Evolutionary conservation across 495 filamentous ascomycete genomes (phyloP).

Genomic region (Neurospora sp.): DNA sequence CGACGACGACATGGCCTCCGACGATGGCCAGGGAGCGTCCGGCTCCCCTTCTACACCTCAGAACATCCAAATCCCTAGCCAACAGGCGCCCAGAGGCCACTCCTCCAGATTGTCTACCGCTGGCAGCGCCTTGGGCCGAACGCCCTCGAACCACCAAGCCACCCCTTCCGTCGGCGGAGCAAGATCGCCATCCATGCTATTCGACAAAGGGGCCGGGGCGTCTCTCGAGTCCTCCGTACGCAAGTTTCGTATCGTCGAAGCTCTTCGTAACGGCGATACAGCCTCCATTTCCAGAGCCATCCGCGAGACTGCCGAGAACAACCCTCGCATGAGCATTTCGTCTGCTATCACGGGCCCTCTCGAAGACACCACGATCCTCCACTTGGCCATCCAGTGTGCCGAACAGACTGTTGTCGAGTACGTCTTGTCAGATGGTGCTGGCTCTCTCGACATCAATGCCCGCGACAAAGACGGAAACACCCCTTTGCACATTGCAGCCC

Average conservation of each 20-base stretch:
- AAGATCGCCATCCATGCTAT: constrained; percentile 16
- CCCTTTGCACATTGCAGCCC: constrained; percentile 77
- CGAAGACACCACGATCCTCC: constrained; percentile 79
- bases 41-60: constrained; percentile 21
- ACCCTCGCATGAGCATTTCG: constrained; percentile 41
- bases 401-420: constrained; percentile 94
- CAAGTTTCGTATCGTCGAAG: constrained; percentile 89
- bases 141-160: constrained; percentile 18
- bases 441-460: constrained; percentile 71
- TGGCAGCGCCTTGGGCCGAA: constrained; percentile 24
- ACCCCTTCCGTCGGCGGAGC: constrained; percentile 17
- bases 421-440: constrained; percentile 61
- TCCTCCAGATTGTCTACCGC: constrained; percentile 32
- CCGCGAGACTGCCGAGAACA: constrained; percentile 49
- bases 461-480: constrained; percentile 90
- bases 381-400: constrained; percentile 94
- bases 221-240: constrained; percentile 89
- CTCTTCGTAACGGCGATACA: constrained; percentile 80
- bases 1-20: constrained; percentile 31
- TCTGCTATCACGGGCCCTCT: constrained; percentile 42
- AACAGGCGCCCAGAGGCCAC: constrained; percentile 25
- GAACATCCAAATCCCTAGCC: constrained; percentile 19
- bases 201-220: constrained; percentile 32
- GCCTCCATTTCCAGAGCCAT: constrained; percentile 82
- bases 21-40: constrained; percentile 27